These are phyloP conservation scores for Lenzites betulinus DNA, from an alignment of 768 basidiomycete genomes.

Conservation along the genomic window DNA sequence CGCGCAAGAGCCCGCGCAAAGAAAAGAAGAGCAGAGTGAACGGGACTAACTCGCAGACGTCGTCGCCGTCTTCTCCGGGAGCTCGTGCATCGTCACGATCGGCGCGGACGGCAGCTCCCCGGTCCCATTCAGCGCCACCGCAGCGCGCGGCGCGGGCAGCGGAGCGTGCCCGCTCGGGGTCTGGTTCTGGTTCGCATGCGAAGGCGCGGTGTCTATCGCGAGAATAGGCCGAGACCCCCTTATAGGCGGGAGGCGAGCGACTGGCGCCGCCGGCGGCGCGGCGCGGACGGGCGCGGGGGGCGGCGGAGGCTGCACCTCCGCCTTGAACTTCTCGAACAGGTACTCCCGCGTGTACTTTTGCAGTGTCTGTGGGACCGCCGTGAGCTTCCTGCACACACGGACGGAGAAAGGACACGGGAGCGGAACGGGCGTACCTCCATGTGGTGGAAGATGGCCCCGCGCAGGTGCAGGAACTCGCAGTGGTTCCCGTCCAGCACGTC, in stretches of 20 bases:
- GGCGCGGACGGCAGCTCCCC: constrained; percentile 18
- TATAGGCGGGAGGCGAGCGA: constrained; percentile 26
- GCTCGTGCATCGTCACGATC: constrained; percentile 21
- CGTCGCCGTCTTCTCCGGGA: constrained; percentile 35
- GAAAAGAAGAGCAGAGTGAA: constrained; percentile 12
- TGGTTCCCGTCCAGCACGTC: constrained; percentile 79
- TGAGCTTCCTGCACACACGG: constrained; percentile 7
- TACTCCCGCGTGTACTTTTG: constrained; percentile 85
- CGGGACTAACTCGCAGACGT: constrained; percentile 41
- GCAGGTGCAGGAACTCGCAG: constrained; percentile 78
- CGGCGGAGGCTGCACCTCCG: constrained; percentile 26
- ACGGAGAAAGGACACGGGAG: too few relatives aligned
- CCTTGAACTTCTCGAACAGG: constrained; percentile 71
- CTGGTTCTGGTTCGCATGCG: constrained; percentile 44
- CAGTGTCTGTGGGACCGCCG: constrained; percentile 55
- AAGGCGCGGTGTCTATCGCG: constrained; percentile 61
- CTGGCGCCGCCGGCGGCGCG: constrained; percentile 22
- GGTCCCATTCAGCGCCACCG: constrained; percentile 32
- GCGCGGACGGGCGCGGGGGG: constrained; percentile 25
- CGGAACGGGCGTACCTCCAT: constrained; percentile 66
- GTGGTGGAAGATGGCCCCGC: constrained; percentile 81
- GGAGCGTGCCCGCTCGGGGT: constrained; percentile 49
- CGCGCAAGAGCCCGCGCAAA: constrained; percentile 4
- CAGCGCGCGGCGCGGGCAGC: constrained; percentile 31
- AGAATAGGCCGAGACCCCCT: constrained; percentile 57